Evolutionary conservation across 2,329 filamentous ascomycete species (phyloP).

Genomic region (Trichoderma gracile): DNA sequence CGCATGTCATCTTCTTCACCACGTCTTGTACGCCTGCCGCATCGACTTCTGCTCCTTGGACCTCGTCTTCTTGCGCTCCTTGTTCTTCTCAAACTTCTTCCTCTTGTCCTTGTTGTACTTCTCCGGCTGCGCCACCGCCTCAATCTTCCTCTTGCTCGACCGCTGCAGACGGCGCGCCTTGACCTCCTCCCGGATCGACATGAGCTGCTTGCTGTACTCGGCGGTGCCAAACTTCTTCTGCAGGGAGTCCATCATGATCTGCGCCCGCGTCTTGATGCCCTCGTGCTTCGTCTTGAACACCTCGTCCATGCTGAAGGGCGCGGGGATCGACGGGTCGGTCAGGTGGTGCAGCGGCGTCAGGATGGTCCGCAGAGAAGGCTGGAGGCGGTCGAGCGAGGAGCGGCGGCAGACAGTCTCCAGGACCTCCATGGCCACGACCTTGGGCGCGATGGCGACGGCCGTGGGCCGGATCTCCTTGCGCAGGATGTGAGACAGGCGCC

Average conservation of each 20-base stretch:
- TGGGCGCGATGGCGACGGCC: constrained; percentile 66
- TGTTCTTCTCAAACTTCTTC: constrained; percentile 82
- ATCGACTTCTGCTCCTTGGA: constrained; percentile 69
- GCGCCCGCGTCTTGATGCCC: constrained; percentile 67
- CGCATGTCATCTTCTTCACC: constrained; percentile 32
- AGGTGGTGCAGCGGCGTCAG: constrained; percentile 72
- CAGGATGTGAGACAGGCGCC: constrained; percentile 74
- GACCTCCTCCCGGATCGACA: constrained; percentile 72
- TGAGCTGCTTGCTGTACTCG: constrained; percentile 72
- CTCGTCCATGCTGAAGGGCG: constrained; percentile 70
- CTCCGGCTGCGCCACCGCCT: constrained; percentile 81
- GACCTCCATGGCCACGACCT: constrained; percentile 73
- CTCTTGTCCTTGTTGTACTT: constrained; percentile 75
- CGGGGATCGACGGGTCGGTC: constrained; percentile 74
- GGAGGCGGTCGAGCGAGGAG: constrained; percentile 58
- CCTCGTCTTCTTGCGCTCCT: constrained; percentile 76
- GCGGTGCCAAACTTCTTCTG: constrained; percentile 83
- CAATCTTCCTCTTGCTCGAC: constrained; percentile 83
- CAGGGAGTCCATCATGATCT: constrained; percentile 76
- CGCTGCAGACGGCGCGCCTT: constrained; percentile 70
- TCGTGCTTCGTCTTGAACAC: constrained; percentile 70
- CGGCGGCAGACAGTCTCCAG: constrained; percentile 68
- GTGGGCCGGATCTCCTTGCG: constrained; percentile 70
- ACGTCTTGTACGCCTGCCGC: constrained; percentile 67
- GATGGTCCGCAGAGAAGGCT: constrained; percentile 62